Evolutionary conservation across 345 rosid genomes (phyloP).

Genomic region (Cardamine chenopodiifolia): DNA sequence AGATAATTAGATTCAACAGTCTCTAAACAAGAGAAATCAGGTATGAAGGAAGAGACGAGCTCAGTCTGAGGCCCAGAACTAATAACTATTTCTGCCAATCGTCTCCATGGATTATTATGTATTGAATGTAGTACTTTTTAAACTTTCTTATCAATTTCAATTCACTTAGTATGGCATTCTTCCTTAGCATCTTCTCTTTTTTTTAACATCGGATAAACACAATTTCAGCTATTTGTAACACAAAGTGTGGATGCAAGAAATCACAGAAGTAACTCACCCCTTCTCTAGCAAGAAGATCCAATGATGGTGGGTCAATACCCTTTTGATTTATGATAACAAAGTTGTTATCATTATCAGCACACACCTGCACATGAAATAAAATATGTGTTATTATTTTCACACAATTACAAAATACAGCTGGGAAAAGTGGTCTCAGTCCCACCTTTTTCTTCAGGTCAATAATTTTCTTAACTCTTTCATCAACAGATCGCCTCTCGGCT

Average conservation of each 20-base stretch:
- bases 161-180: neutral
- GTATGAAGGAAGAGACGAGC: neutral
- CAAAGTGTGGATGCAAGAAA: neutral
- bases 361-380: constrained; percentile 61
- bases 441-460: constrained; percentile 93
- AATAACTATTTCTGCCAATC: neutral
- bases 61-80: neutral
- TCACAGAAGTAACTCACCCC: constrained; percentile 61
- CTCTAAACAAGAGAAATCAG: neutral
- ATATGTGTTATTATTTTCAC: neutral
- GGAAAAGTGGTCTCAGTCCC: neutral
- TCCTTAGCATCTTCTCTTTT: neutral
- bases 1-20: neutral
- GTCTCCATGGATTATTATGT: neutral
- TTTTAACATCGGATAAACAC: neutral
- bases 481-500: constrained; percentile 91
- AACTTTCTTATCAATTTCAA: neutral
- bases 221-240: neutral
- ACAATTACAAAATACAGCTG: neutral
- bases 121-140: neutral
- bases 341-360: constrained; percentile 68
- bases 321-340: constrained; percentile 88
- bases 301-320: constrained; percentile 95
- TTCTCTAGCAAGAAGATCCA: constrained; percentile 89
- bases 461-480: constrained; percentile 77